A percentile compares a stretch with the other conserved stretches of the same genome.
Conservation (phyloP, 176 grass and related monocot species). For the Oryza punctata region DNA sequence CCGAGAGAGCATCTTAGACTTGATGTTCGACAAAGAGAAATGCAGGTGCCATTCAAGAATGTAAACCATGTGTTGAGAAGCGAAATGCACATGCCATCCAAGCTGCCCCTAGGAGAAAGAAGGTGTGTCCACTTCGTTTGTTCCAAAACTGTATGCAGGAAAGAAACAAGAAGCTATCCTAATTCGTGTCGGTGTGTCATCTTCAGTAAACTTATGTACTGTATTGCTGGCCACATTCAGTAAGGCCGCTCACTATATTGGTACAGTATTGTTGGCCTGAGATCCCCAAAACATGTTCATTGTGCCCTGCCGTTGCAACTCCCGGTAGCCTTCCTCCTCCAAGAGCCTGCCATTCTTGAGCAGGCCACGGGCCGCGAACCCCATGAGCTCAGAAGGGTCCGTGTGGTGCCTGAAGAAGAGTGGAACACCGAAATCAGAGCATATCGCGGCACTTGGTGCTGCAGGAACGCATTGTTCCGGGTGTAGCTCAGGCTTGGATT, state of each 20-base stretch:
- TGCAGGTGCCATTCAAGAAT: too few relatives aligned
- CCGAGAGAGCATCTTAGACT: background rate
- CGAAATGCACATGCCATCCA: background rate
- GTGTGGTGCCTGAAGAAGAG: slow-evolving; percentile 58
- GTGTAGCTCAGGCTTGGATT: slow-evolving; percentile 7
- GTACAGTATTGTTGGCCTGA: background rate
- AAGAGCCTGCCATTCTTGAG: slow-evolving; percentile 60
- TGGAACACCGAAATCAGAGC: slow-evolving; percentile 27
- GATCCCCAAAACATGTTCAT: slow-evolving; percentile 43
- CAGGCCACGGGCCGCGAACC: slow-evolving; percentile 79
- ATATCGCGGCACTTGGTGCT: background rate
- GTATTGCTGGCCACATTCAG: background rate
- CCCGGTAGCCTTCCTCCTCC: slow-evolving; percentile 42
- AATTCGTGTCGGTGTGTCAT: background rate
- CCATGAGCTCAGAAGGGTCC: slow-evolving; percentile 74
- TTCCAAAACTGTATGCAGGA: slow-evolving; percentile 27
- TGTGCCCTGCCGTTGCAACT: background rate
- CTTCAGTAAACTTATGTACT: slow-evolving; percentile 19
- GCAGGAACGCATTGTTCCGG: background rate
- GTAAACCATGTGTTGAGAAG: background rate
- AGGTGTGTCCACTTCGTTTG: background rate
- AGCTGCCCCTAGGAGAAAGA: background rate
- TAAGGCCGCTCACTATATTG: background rate
- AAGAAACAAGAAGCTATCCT: background rate
- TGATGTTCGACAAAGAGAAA: too few relatives aligned